phyloP scores from a whole-genome alignment of 2,329 filamentous ascomycete species.

The Fusarium brachygibbosum region DNA sequence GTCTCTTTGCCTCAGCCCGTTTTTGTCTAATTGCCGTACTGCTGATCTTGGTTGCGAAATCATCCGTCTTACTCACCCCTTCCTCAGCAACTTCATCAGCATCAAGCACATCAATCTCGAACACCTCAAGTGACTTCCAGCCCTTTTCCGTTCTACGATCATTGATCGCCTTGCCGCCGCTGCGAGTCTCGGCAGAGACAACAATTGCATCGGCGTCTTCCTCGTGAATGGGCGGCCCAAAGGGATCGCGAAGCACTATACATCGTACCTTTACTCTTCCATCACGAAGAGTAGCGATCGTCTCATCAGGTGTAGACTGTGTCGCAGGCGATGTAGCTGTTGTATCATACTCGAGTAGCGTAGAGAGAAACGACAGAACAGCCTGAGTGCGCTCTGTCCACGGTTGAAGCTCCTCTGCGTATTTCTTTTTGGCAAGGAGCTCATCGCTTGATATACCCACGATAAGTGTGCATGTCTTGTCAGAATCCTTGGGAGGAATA shows the following conservation, averaged over 20 bases:
- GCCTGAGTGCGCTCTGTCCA: slow-evolving; percentile 81
- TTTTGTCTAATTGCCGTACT: slow-evolving; percentile 81
- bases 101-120: slow-evolving; percentile 91
- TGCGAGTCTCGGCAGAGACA: slow-evolving; percentile 88
- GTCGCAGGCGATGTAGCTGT: slow-evolving; percentile 29
- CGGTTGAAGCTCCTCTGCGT: slow-evolving; percentile 81
- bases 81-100: slow-evolving; percentile 58
- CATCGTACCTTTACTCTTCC: slow-evolving; percentile 77
- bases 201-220: slow-evolving; percentile 83
- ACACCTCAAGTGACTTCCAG: slow-evolving; percentile 82
- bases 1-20: slow-evolving; percentile 54
- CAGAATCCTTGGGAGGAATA: slow-evolving; percentile 58
- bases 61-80: slow-evolving; percentile 60
- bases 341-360: slow-evolving; percentile 64
- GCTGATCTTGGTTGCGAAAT: slow-evolving; percentile 73
- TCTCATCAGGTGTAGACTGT: slow-evolving; percentile 46
- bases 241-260: slow-evolving; percentile 88
- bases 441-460: slow-evolving; percentile 92
- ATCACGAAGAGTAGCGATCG: slow-evolving; percentile 67
- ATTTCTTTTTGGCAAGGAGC: slow-evolving; percentile 90
- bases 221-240: slow-evolving; percentile 90
- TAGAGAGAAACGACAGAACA: slow-evolving; percentile 80
- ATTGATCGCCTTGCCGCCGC: slow-evolving; percentile 88
- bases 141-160: slow-evolving; percentile 80
- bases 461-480: slow-evolving; percentile 70